A percentile compares a stretch with the other conserved stretches of the same genome.
Evolutionary conservation across 2,329 filamentous ascomycete genomes (phyloP).

Genomic region (Sphaerulina musiva): DNA sequence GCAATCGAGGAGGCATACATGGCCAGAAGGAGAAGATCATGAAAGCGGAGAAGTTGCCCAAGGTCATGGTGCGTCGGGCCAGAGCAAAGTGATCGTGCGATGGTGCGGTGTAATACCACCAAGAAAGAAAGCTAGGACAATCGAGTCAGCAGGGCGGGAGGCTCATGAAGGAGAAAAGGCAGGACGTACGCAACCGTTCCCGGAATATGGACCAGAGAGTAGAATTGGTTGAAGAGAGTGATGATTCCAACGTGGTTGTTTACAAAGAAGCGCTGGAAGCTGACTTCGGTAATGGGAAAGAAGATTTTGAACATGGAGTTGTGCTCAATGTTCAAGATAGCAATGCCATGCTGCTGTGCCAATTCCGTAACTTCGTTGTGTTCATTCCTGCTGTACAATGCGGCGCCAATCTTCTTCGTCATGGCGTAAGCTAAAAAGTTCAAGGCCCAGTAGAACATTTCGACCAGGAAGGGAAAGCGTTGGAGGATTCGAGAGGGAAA

Average conservation of each 20-base stretch:
- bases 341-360: constrained; percentile 51
- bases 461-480: constrained; percentile 62
- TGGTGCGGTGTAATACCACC: constrained; percentile 56
- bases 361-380: constrained; percentile 50
- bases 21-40: constrained; percentile 48
- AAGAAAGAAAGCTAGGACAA: constrained; percentile 51
- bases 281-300: constrained; percentile 48
- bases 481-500: constrained; percentile 58
- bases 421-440: constrained; percentile 59
- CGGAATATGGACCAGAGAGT: constrained; percentile 56
- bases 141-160: constrained; percentile 6
- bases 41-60: constrained; percentile 51
- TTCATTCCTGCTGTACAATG: constrained; percentile 24
- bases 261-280: constrained; percentile 54
- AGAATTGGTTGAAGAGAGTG: constrained; percentile 52
- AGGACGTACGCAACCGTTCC: constrained; percentile 51
- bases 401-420: constrained; percentile 37
- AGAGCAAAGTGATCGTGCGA: constrained; percentile 42
- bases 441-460: constrained; percentile 69
- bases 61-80: constrained; percentile 42
- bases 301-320: constrained; percentile 45
- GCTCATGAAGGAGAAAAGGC: not conserved
- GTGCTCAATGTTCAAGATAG: constrained; percentile 52
- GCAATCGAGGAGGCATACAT: constrained; percentile 48
- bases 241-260: constrained; percentile 48